Evolutionary conservation across 2,329 filamentous ascomycete species (phyloP).

Genomic region (Ophiostoma perfectum): DNA sequence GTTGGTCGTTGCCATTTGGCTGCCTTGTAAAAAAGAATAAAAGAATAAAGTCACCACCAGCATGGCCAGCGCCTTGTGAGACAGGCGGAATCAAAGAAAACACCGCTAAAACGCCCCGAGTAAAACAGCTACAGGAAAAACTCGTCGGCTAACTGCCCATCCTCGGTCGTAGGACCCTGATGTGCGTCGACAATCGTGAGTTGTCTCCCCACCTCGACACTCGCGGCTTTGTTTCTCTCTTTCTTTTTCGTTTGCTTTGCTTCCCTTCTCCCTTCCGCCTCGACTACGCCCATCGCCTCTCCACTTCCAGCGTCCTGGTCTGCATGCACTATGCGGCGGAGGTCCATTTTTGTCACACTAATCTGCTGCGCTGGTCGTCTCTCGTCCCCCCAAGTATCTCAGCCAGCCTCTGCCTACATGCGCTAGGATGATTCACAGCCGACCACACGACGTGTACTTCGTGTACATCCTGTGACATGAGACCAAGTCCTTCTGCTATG

Average conservation of each 20-base stretch:
- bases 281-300: not conserved
- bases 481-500: not conserved
- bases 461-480: not conserved
- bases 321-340: slow-evolving; percentile 20
- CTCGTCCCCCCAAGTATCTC: slow-evolving; percentile 4
- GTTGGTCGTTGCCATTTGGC: no score
- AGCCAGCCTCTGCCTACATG: not conserved
- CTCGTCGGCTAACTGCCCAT: slow-evolving; percentile 7
- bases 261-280: not conserved
- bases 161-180: slow-evolving; percentile 12
- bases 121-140: slow-evolving; percentile 2
- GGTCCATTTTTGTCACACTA: slow-evolving; percentile 19
- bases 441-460: not conserved
- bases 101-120: not conserved
- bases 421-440: not conserved
- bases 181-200: slow-evolving; percentile 15
- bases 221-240: not conserved
- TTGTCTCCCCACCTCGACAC: slow-evolving; percentile 17
- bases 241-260: not conserved
- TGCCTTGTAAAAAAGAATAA: no score
- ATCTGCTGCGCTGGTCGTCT: slow-evolving; percentile 15
- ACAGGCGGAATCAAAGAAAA: not conserved
- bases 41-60: no score
- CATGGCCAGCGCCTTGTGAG: no score
- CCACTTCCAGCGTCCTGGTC: not conserved